A percentile compares a stretch with the other conserved stretches of the same genome.
Evolutionary conservation across 345 rosid species (phyloP).

Genomic region (Erysimum cheiranthoides): DNA sequence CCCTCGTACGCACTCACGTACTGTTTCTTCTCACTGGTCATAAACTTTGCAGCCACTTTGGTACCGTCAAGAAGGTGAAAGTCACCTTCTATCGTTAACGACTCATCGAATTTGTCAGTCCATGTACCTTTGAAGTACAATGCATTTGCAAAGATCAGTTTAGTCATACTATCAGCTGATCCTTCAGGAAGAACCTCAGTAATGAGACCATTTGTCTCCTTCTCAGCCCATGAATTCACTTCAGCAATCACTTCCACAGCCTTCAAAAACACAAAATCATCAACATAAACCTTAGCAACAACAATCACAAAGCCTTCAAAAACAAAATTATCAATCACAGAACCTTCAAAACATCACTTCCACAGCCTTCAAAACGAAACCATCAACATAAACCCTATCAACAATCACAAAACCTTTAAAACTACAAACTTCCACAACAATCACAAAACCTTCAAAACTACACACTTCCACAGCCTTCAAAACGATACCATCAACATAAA

Average conservation of each 20-base stretch:
- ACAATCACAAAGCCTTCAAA: neutral
- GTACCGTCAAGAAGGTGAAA: constrained; percentile 68
- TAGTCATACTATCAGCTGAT: constrained; percentile 59
- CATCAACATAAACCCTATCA: neutral
- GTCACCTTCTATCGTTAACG: constrained; percentile 58
- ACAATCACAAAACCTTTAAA: no score
- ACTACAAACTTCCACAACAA: no score
- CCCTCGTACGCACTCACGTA: constrained; percentile 52
- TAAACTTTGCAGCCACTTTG: constrained; percentile 64
- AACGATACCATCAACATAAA: neutral
- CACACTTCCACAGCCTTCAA: neutral
- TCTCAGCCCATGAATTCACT: constrained; percentile 83
- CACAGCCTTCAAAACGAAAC: neutral
- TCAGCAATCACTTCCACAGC: constrained; percentile 65
- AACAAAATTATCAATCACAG: no score
- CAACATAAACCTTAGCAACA: neutral
- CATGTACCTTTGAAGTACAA: constrained; percentile 88
- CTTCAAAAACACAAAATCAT: constrained; percentile 42
- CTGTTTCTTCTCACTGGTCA: constrained; percentile 80
- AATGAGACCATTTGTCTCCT: constrained; percentile 73
- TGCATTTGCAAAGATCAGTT: constrained; percentile 75
- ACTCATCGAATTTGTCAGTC: constrained; percentile 66
- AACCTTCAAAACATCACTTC: no score
- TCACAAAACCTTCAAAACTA: no score
- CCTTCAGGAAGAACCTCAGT: constrained; percentile 73